Evolutionary conservation across 1,284 basidiomycete genomes (phyloP).

Genomic region (Malassezia brasiliensis): DNA sequence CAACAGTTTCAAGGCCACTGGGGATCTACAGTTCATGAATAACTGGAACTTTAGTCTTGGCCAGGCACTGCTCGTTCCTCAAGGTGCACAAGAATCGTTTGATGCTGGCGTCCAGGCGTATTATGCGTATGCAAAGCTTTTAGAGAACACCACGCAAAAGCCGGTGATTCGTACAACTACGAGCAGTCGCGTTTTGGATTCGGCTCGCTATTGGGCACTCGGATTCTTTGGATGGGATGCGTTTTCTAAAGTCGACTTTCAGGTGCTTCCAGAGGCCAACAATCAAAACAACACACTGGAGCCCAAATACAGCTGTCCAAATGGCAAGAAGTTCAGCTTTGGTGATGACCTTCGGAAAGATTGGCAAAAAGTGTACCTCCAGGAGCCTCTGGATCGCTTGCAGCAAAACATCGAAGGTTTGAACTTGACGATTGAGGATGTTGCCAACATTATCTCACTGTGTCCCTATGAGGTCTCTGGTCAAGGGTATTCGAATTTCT

Average conservation of each 20-base stretch:
- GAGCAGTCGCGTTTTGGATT: conserved; percentile 69
- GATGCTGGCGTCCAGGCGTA: conserved; percentile 36
- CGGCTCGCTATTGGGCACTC: conserved; percentile 59
- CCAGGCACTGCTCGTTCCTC: conserved; percentile 66
- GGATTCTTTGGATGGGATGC: conserved; percentile 36
- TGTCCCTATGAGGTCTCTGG: conserved; percentile 37
- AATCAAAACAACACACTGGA: conserved; percentile 63
- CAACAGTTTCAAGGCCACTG: conserved; percentile 49
- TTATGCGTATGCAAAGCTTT: conserved; percentile 43
- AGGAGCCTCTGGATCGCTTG: conserved; percentile 26
- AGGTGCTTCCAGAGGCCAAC: conserved; percentile 33
- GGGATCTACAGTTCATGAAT: conserved; percentile 63
- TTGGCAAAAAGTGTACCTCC: conserved; percentile 48
- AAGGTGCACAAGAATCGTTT: conserved; percentile 62
- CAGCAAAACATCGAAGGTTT: conserved; percentile 28
- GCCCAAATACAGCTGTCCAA: conserved; percentile 59
- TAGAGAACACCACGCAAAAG: conserved; percentile 23
- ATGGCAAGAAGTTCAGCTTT: conserved; percentile 52
- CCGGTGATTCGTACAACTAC: conserved; percentile 41
- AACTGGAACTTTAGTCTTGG: conserved; percentile 54
- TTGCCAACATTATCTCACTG: conserved; percentile 48
- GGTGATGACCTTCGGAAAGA: conserved; percentile 49
- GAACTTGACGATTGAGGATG: conserved; percentile 50
- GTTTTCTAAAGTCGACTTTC: conserved; percentile 28
- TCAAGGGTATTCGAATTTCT: conserved; percentile 55